Percentiles rank a stretch among this genome's conserved stretches.
Evolutionary conservation across 768 basidiomycete species (phyloP).

Genomic region (Scleroderma bovista): DNA sequence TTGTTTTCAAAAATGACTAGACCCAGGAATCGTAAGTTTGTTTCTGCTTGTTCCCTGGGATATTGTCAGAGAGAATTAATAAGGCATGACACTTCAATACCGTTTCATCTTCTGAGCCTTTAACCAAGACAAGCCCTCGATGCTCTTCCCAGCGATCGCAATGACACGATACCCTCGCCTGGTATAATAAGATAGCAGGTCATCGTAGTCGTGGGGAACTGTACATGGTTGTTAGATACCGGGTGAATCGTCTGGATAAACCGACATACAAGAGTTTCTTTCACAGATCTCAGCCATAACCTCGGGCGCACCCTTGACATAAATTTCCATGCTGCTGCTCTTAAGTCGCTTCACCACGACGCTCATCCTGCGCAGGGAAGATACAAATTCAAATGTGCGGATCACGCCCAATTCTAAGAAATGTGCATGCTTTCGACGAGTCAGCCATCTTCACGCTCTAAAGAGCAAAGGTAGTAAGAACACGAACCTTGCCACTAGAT

Average conservation of each 20-base stretch:
- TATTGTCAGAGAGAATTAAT: constrained; percentile 5
- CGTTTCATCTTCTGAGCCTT: constrained; percentile 96
- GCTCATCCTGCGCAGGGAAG: constrained; percentile 90
- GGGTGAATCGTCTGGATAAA: not conserved
- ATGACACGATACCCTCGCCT: constrained; percentile 96
- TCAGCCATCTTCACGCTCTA: constrained; percentile 3
- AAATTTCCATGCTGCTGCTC: constrained; percentile 93
- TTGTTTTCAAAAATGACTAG: constrained; percentile 98
- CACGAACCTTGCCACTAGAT: constrained; percentile 66
- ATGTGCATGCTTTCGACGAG: constrained; percentile 70
- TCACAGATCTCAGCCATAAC: constrained; percentile 97
- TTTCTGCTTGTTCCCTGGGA: constrained; percentile 88
- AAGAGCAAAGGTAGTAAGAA: not conserved
- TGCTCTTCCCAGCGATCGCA: constrained; percentile 93
- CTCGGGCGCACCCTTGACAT: constrained; percentile 99
- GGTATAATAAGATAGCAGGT: constrained; percentile 94
- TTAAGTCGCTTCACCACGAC: constrained; percentile 95
- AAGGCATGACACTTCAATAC: constrained; percentile 30
- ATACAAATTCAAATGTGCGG: constrained; percentile 94
- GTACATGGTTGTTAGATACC: constrained; percentile 10
- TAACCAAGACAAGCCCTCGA: constrained; percentile 92
- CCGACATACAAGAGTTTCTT: constrained; percentile 73
- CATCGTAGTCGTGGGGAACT: constrained; percentile 97
- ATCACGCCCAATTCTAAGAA: constrained; percentile 97
- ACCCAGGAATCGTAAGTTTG: constrained; percentile 83